These are phyloP conservation scores for Purpureocillium takamizusanense DNA, from an alignment of 2,329 filamentous ascomycete species.

Conservation along the genomic window DNA sequence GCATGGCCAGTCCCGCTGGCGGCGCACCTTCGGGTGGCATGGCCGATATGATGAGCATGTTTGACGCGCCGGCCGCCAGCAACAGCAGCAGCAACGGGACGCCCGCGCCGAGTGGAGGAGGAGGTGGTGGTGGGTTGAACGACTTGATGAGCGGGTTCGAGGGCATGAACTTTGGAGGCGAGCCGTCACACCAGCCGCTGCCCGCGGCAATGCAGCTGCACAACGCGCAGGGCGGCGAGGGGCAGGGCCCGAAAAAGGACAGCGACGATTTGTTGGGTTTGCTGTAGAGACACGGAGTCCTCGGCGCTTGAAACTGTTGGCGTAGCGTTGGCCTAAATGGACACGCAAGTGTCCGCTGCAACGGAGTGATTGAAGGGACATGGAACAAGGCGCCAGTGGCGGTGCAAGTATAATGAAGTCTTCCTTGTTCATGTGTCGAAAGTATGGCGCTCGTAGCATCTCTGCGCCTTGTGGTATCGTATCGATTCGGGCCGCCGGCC, in stretches of 20 bases:
- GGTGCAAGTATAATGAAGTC: not conserved
- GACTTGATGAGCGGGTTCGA: slow-evolving; percentile 89
- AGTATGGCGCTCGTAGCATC: too few species aligned
- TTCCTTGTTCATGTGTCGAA: not conserved
- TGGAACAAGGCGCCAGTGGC: not conserved
- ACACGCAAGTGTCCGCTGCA: not conserved
- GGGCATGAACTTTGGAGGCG: slow-evolving; percentile 63
- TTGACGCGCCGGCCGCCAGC: slow-evolving; percentile 54
- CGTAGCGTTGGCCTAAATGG: not conserved
- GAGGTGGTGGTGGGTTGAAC: slow-evolving; percentile 60
- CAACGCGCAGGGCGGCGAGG: slow-evolving; percentile 18
- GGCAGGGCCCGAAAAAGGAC: slow-evolving; percentile 42
- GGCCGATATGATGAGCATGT: slow-evolving; percentile 61
- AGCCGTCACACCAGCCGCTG: slow-evolving; percentile 46
- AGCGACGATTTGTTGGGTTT: slow-evolving; percentile 50
- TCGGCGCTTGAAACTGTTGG: not conserved
- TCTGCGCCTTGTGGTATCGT: not conserved
- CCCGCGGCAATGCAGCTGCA: slow-evolving; percentile 52
- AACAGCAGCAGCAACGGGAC: slow-evolving; percentile 23
- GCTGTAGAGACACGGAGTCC: slow-evolving; percentile 19
- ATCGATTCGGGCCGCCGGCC: not conserved
- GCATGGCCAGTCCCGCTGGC: slow-evolving; percentile 53
- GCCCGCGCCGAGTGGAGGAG: slow-evolving; percentile 26
- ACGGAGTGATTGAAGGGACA: not conserved
- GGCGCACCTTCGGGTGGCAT: slow-evolving; percentile 36